Percentiles rank a stretch among this genome's conserved stretches.
These are phyloP conservation scores for Eucalyptus albens DNA, from an alignment of 345 rosid genomes.

Conservation along the genomic window DNA sequence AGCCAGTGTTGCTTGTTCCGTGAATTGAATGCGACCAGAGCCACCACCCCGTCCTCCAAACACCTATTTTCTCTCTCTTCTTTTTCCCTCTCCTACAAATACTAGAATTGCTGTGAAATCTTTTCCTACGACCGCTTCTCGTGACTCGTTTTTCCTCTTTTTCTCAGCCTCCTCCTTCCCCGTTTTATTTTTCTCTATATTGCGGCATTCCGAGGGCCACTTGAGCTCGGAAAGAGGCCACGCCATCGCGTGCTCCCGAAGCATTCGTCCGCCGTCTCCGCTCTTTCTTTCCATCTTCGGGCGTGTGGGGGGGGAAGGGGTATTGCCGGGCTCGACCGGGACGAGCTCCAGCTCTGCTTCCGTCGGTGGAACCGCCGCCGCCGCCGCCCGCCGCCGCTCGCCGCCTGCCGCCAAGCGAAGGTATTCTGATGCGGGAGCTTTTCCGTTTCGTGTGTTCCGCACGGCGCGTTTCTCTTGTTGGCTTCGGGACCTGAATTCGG, in stretches of 20 bases:
- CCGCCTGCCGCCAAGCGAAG: background rate
- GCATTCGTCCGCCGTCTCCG: background rate
- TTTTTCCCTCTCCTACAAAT: constrained; percentile 4
- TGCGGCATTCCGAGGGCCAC: background rate
- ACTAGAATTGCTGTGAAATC: background rate
- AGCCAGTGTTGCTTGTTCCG: constrained; percentile 1
- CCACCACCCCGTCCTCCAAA: background rate
- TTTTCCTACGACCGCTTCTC: background rate
- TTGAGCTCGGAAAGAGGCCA: background rate
- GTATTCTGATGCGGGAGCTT: background rate
- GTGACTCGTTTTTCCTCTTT: background rate
- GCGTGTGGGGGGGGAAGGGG: background rate
- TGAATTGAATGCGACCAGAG: constrained; percentile 25
- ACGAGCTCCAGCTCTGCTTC: background rate
- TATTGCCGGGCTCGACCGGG: background rate
- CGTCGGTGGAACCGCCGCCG: background rate
- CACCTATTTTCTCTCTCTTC: background rate
- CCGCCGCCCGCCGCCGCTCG: background rate
- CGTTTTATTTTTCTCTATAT: background rate
- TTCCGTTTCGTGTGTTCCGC: background rate
- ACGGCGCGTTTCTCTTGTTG: background rate
- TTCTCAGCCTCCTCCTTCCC: background rate
- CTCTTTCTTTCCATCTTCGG: background rate
- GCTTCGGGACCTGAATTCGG: background rate
- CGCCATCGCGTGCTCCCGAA: background rate